Conservation (phyloP, 441 rosid genomes). For the Corymbia citriodora region DNA sequence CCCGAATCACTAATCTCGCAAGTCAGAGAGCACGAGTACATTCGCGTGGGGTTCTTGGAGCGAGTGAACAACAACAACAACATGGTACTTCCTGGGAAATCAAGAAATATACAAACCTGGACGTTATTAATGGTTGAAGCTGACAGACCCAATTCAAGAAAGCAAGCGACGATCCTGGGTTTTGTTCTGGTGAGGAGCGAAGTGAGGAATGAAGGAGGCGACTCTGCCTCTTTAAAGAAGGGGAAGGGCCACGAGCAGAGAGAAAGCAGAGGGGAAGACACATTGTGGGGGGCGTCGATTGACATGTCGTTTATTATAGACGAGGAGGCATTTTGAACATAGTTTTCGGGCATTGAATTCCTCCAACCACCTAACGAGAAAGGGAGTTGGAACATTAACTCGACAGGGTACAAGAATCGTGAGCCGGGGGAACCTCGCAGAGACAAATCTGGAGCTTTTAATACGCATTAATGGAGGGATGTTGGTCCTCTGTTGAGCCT, state of each 20-base stretch:
- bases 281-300: not conserved
- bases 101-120: not conserved
- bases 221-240: not conserved
- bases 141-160: not conserved
- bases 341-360: slow-evolving; percentile 19
- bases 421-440: slow-evolving; percentile 11
- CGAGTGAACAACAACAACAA: not conserved
- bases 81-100: not conserved
- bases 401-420: slow-evolving; percentile 23
- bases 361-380: slow-evolving; percentile 34
- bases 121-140: not conserved
- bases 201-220: not conserved
- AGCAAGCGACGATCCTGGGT: not conserved
- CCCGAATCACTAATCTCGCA: not conserved
- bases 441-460: slow-evolving; percentile 27
- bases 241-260: not conserved
- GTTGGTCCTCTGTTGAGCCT: slow-evolving; percentile 24
- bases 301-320: not conserved
- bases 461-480: slow-evolving; percentile 24
- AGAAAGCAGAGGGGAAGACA: not conserved
- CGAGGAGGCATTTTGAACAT: not conserved
- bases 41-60: not conserved
- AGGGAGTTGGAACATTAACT: slow-evolving; percentile 36
- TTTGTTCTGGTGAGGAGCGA: not conserved
- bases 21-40: not conserved